Evolutionary conservation across 345 rosid genomes (phyloP).

Genomic region (Triadica sebifera): DNA sequence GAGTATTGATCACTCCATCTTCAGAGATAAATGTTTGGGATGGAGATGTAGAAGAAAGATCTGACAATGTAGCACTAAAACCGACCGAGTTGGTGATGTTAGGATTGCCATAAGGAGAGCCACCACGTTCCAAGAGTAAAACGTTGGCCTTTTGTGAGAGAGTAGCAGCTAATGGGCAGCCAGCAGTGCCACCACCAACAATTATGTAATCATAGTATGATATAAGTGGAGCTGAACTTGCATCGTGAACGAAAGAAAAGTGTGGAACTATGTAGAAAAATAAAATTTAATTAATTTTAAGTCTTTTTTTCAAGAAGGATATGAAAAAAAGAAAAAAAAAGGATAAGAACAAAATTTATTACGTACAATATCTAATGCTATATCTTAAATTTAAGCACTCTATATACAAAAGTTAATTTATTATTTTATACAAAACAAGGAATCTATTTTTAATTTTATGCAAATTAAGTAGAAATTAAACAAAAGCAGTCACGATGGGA

Average conservation of each 20-base stretch:
- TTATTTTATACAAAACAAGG: no score
- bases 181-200: conserved; percentile 23
- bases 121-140: background rate
- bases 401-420: no score
- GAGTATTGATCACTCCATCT: conserved; percentile 5
- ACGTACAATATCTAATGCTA: no score
- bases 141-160: conserved; percentile 7
- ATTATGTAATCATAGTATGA: conserved; percentile 31
- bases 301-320: no score
- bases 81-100: background rate
- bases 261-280: background rate
- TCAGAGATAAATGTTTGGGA: conserved; percentile 23
- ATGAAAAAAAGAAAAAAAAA: background rate
- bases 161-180: background rate
- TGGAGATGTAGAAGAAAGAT: conserved; percentile 22
- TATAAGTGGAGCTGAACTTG: conserved; percentile 19
- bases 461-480: no score
- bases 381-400: no score
- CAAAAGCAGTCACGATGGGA: no score
- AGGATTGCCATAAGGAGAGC: conserved; percentile 15
- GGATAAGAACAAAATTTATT: no score
- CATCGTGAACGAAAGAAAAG: background rate
- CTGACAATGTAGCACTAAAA: conserved; percentile 24
- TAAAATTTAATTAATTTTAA: background rate
- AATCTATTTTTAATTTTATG: no score